These are phyloP conservation scores for Pterocarpus santalinus DNA, from an alignment of 306 rosid genomes.

Conservation along the genomic window DNA sequence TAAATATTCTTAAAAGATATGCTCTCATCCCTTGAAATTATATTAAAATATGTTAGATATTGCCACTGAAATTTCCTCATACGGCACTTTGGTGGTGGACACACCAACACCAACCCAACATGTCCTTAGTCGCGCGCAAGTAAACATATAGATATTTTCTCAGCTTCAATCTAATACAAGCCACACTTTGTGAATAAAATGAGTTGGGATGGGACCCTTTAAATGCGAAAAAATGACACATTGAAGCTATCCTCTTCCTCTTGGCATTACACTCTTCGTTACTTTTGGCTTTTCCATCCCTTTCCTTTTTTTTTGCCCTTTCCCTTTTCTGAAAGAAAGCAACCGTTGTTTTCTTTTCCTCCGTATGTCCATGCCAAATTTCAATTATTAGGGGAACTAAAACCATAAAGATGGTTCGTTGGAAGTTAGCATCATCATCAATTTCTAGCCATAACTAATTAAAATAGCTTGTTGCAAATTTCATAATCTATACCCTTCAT, in stretches of 20 bases:
- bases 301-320: slow-evolving; percentile 47
- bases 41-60: slow-evolving; percentile 28
- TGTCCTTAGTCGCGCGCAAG: slow-evolving; percentile 39
- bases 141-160: slow-evolving; percentile 64
- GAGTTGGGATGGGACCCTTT: slow-evolving; percentile 68
- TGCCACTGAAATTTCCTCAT: neutral
- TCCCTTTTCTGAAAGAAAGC: slow-evolving; percentile 57
- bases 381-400: slow-evolving; percentile 52
- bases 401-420: slow-evolving; percentile 35
- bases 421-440: slow-evolving; percentile 47
- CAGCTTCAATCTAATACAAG: slow-evolving; percentile 54
- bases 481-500: slow-evolving; percentile 4
- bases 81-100: slow-evolving; percentile 20
- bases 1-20: slow-evolving; percentile 2
- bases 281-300: slow-evolving; percentile 49
- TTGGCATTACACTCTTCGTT: slow-evolving; percentile 52
- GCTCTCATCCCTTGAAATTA: neutral
- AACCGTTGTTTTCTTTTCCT: slow-evolving; percentile 54
- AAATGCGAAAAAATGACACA: slow-evolving; percentile 54
- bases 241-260: slow-evolving; percentile 40
- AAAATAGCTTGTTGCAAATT: slow-evolving; percentile 28
- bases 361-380: slow-evolving; percentile 57
- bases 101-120: slow-evolving; percentile 30
- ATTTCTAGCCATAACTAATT: slow-evolving; percentile 36
- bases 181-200: slow-evolving; percentile 63